Base-by-base conservation (phyloP, 192 early-diverging fungal species). In the Dissophora globulifera region DNA sequence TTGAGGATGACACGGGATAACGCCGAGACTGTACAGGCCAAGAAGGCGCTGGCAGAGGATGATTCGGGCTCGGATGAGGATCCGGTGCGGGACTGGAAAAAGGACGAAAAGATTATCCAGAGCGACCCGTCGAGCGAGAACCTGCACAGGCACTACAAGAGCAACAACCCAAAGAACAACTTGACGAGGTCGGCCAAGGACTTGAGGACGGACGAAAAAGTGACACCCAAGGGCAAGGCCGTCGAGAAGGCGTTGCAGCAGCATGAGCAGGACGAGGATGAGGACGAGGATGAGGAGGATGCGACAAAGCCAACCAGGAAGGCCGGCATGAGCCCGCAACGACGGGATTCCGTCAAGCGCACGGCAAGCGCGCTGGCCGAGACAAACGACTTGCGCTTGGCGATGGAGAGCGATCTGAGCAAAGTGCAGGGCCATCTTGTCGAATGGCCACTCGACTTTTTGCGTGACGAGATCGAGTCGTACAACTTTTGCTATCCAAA, bases 401-500 rank as follows among this genome's bases (percentile, higher is more conserved):
- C 55, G 9, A 76, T 76, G 63, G 72, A 76, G 32, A 60, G 29
- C 30, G 72, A 67, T 30, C 33, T 87, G 16, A 45, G 57, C 22
- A 69, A 79, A 19, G 67, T 87, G 1, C 80, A 69, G 31, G 86
- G 86, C 8, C 86, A 87, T 59, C 58, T 87, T 12, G 86, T 87
- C 6, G 61, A 79, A 41, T 87, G 85, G 67, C 86, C 86, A 30
- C 63, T 58, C 11, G 78, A 87, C 30, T 87, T 84, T 58, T 64
- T 87, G 26, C 67, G 81, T 38, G 66, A 84, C 9, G 86, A 87
- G 57, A 50, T 76, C 50, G 63, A 76, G 47, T 67, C 62, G 3
- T 32, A 76, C 51, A 76, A 76, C 46, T 76, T 76, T 56, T 76
- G 72, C 35, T 76, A 76, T 43, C 72, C 72, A 11, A 76, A 76